Base-by-base conservation (phyloP, 2,329 filamentous ascomycete species). In the Alternaria atra region DNA sequence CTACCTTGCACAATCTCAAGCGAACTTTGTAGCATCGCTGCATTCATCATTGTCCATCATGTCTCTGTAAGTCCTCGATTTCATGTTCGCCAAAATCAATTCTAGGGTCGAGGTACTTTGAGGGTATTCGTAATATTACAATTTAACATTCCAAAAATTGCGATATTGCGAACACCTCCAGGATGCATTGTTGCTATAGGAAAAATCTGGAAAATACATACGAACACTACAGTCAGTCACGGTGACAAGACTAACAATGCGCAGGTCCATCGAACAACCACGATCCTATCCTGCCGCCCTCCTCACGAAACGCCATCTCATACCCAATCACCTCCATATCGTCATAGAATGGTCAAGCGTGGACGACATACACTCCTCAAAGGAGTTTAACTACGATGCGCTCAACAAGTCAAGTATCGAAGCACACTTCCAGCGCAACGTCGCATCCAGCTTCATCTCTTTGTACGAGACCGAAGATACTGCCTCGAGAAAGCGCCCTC, bases 361-460 rank as follows among this genome's bases (percentile, higher is more conserved):
- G 4, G 9, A 30, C 3, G 29, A 13, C 20, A 27, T 43, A 34
- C 8, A 12, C n/a, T 32, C 55, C 25, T 34, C 30, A 17, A 10
- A 32, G 25, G 39, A 27, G 15, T 58, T 58, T 30, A 37, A 30
- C 35, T 43, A 53, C 6, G 30, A 53, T n/a, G 32, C 40, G 6
- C n/a, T 58, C 10, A 53, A 43, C 15, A 47, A 25, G 30, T 23
- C 35, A 12, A 37, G 27, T 6, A 58, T 58, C n/a, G 40, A 58
- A 34, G 43, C 39, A 23, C 55, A 58, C 15, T 29, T 58, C 13
- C 34, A 46, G 17, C 6, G 23, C 17, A 48, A 53, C 32, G 32
- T 44, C 23, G 10, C 32, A 32, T 53, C 55, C 7, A 53, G 42
- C 42, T 58, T 58, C 9, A 35, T 53, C n/a, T 58, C 55, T n/a